Evolutionary conservation across 2,329 filamentous ascomycete species (phyloP).

Genomic region (Colletotrichum kahawae): DNA sequence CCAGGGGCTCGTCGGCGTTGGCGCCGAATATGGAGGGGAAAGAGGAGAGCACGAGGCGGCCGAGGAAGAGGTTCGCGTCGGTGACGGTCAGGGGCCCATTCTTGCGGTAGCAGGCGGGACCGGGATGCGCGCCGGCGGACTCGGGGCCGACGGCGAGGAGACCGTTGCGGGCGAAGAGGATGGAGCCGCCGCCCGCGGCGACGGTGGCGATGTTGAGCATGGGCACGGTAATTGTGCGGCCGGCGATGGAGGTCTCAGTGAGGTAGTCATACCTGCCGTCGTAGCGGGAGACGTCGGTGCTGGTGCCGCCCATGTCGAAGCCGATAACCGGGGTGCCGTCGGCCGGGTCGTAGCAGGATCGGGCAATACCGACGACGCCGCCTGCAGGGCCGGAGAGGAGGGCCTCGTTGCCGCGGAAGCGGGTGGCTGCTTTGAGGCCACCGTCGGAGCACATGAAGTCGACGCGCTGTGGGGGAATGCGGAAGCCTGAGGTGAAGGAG

Average conservation of each 20-base stretch:
- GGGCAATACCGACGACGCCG: constrained; percentile 74
- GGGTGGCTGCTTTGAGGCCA: constrained; percentile 53
- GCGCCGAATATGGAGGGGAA: constrained; percentile 77
- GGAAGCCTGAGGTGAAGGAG: constrained; percentile 68
- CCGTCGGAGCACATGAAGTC: constrained; percentile 71
- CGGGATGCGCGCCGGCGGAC: constrained; percentile 74
- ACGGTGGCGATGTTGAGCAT: constrained; percentile 80
- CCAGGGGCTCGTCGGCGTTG: constrained; percentile 62
- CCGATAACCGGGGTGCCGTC: constrained; percentile 66
- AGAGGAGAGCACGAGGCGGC: constrained; percentile 62
- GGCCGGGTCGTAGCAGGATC: constrained; percentile 70
- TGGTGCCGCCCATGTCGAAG: constrained; percentile 63
- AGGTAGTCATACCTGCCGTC: constrained; percentile 74
- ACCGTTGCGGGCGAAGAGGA: constrained; percentile 71
- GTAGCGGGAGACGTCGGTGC: constrained; percentile 74
- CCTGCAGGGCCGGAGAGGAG: constrained; percentile 73
- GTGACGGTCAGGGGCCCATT: constrained; percentile 74
- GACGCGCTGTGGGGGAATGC: constrained; percentile 59
- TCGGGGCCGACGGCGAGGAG: constrained; percentile 75
- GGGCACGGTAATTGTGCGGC: constrained; percentile 71
- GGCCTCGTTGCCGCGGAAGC: constrained; percentile 68
- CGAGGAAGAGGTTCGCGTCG: constrained; percentile 73
- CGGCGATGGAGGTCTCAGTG: constrained; percentile 73
- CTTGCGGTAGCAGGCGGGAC: constrained; percentile 74
- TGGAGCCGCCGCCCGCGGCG: constrained; percentile 53